phyloP scores from a whole-genome alignment of 106 monocot genomes.

The Apostasia ramifera region DNA sequence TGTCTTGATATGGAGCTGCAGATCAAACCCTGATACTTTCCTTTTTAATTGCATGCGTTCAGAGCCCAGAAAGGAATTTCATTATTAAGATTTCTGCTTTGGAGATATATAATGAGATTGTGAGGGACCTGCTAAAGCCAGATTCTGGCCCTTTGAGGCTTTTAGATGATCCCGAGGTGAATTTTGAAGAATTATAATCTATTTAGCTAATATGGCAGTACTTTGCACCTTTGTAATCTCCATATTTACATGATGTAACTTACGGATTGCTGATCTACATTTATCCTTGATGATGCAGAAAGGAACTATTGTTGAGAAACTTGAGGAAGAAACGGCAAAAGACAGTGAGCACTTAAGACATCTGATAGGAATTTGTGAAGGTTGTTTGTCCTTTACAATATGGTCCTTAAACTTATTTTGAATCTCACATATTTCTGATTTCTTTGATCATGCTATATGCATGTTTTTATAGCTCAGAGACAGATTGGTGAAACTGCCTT shows the following conservation, averaged over 20 bases:
- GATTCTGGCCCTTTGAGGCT: conserved; percentile 86
- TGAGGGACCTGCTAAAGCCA: conserved; percentile 75
- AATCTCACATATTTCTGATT: neutral
- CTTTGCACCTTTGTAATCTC: too few species aligned
- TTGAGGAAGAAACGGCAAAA: conserved; percentile 84
- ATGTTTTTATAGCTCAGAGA: conserved; percentile 59
- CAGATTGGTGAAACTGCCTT: conserved; percentile 92
- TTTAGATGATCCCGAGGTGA: conserved; percentile 97
- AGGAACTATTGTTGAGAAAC: conserved; percentile 90
- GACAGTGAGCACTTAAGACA: conserved; percentile 74
- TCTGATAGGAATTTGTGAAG: conserved; percentile 91
- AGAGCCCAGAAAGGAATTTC: conserved; percentile 76
- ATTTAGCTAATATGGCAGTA: too few species aligned
- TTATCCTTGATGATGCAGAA: conserved; percentile 34
- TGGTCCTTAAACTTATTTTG: neutral
- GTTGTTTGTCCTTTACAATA: conserved; percentile 18
- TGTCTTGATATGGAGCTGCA: neutral
- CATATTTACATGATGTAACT: neutral
- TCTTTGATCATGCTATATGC: neutral
- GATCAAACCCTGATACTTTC: neutral
- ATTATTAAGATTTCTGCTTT: conserved; percentile 84
- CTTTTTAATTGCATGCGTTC: conserved; percentile 3
- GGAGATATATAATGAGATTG: conserved; percentile 97
- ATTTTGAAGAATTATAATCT: neutral
- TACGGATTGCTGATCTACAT: conserved; percentile 1